Conservation (phyloP, 331 rosid species). For the Malus hybrid region DNA sequence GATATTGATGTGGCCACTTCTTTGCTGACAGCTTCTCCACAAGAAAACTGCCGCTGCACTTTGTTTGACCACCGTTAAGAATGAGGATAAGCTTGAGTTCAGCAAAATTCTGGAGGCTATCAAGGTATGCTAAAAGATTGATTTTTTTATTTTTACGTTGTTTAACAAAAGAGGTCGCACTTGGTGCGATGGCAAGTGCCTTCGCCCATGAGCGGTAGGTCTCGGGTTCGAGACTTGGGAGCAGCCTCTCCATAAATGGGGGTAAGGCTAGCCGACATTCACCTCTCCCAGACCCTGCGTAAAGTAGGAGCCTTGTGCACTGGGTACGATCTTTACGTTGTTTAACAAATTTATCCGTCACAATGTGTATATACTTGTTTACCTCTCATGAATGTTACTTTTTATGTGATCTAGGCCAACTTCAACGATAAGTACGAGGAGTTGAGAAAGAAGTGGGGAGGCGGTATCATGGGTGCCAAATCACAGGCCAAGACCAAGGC, state of each 20-base stretch:
- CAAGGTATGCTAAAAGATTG: constrained; percentile 31
- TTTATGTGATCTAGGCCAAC: constrained; percentile 42
- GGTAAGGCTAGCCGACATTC: too few relatives aligned
- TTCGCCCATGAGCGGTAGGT: too few relatives aligned
- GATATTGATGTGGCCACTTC: not conserved
- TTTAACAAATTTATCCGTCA: not conserved
- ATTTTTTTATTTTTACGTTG: not conserved
- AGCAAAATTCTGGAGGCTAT: constrained; percentile 73
- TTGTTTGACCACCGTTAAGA: constrained; percentile 86
- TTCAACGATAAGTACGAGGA: constrained; percentile 76
- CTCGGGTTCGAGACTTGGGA: too few relatives aligned
- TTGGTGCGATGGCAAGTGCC: too few relatives aligned
- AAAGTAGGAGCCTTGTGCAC: too few relatives aligned
- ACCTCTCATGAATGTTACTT: not conserved
- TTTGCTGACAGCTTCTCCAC: constrained; percentile 51
- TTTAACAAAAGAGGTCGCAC: too few relatives aligned
- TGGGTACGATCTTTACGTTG: too few relatives aligned
- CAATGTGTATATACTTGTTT: not conserved
- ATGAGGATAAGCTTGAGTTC: constrained; percentile 80
- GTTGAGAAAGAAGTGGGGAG: constrained; percentile 82
- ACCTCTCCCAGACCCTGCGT: too few relatives aligned
- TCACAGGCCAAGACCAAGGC: constrained; percentile 85
- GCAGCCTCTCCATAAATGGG: too few relatives aligned
- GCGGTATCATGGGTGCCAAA: constrained; percentile 88
- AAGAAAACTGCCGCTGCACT: constrained; percentile 69